Conservation (phyloP, 768 basidiomycete species). For the Suillus paluster region DNA sequence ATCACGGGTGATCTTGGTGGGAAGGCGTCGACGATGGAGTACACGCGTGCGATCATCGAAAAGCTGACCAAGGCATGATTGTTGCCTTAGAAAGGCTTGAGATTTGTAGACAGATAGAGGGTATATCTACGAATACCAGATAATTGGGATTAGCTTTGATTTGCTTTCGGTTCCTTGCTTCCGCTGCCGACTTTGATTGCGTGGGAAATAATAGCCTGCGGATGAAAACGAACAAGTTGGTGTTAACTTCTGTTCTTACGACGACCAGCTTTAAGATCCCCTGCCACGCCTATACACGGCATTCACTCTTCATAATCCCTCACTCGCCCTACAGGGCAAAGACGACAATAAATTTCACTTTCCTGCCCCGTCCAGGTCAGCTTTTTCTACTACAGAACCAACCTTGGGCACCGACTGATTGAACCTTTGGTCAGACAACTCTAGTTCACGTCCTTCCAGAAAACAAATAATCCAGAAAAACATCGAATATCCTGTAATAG, state of each 20-base stretch:
- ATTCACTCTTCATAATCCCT: constrained; percentile 59
- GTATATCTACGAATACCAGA: constrained; percentile 15
- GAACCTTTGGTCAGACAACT: constrained; percentile 17
- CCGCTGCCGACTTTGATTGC: constrained; percentile 10
- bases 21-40: constrained; percentile 86
- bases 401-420: neutral
- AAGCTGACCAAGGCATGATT: constrained; percentile 52
- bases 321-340: constrained; percentile 94
- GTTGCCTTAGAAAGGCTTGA: constrained; percentile 1
- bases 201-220: constrained; percentile 29
- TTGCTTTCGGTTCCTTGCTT: constrained; percentile 10
- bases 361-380: constrained; percentile 53
- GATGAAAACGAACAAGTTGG: constrained; percentile 14
- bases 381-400: constrained; percentile 7
- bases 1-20: constrained; percentile 98
- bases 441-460: constrained; percentile 33
- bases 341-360: constrained; percentile 53
- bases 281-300: constrained; percentile 58
- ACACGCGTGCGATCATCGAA: constrained; percentile 84
- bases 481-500: constrained; percentile 37
- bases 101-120: constrained; percentile 22
- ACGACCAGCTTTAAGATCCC: constrained; percentile 47
- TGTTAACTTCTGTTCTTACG: constrained; percentile 34
- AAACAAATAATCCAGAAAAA: constrained; percentile 57
- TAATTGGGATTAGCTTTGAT: constrained; percentile 9